Evolutionary conservation across 768 basidiomycete species (phyloP).

Genomic region (Exsudoporus frostii): DNA sequence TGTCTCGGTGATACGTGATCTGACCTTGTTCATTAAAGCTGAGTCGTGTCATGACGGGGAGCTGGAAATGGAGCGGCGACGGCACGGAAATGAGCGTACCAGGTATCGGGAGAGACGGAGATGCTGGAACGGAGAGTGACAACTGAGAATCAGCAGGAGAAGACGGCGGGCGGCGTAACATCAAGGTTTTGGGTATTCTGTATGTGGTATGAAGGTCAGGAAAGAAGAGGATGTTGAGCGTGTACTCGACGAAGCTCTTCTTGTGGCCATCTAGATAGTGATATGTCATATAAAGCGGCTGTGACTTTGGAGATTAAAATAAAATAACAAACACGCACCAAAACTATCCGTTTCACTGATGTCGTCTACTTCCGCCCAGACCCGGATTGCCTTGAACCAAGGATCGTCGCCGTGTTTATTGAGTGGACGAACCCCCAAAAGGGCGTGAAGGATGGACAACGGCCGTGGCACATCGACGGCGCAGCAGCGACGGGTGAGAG

Average conservation of each 20-base stretch:
- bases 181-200: constrained; percentile 39
- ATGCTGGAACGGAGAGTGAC: constrained; percentile 28
- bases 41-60: constrained; percentile 69
- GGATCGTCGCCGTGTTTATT: constrained; percentile 30
- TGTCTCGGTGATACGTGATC: constrained; percentile 75
- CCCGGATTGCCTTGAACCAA: constrained; percentile 61
- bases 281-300: neutral
- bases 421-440: constrained; percentile 43
- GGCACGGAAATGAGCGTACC: constrained; percentile 57
- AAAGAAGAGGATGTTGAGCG: constrained; percentile 70
- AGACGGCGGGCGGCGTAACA: constrained; percentile 30
- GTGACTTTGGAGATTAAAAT: neutral
- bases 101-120: constrained; percentile 54
- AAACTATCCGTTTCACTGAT: constrained; percentile 78
- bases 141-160: constrained; percentile 29
- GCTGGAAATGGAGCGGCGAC: constrained; percentile 70
- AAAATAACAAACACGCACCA: constrained; percentile 46
- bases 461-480: constrained; percentile 68
- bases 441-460: constrained; percentile 51
- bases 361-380: constrained; percentile 75
- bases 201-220: constrained; percentile 62
- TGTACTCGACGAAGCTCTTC: constrained; percentile 75
- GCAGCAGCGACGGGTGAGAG: constrained; percentile 56
- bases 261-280: constrained; percentile 65
- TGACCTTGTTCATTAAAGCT: constrained; percentile 81